Conservation (phyloP, 169 alveolate genomes). For the Miamiensis avidus region DNA sequence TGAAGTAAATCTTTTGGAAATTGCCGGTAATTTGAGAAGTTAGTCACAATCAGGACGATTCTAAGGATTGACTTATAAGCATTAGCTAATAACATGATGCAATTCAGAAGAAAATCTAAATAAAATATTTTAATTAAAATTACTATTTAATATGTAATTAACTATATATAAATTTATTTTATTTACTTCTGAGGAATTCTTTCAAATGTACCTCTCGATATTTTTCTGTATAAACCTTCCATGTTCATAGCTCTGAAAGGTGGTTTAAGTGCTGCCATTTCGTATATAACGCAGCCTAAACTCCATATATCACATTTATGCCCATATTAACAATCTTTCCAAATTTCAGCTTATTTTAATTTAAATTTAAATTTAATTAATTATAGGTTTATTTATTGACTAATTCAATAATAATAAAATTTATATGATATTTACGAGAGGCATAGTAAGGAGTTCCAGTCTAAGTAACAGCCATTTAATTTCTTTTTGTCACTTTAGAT, state of each 20-base stretch:
- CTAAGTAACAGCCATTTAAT: slow-evolving; percentile 48
- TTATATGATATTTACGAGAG: background rate
- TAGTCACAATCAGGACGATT: background rate
- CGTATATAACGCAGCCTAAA: slow-evolving; percentile 76
- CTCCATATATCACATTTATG: slow-evolving; percentile 75
- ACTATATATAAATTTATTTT: too few relatives aligned
- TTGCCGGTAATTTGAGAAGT: background rate
- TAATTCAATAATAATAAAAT: background rate
- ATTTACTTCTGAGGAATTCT: slow-evolving; percentile 50
- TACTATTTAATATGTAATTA: too few relatives aligned
- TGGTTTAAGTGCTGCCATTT: slow-evolving; percentile 71
- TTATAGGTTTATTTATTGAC: too few relatives aligned
- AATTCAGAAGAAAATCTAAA: background rate
- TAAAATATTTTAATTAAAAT: too few relatives aligned
- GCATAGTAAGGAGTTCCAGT: slow-evolving; percentile 70
- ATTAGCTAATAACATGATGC: too few relatives aligned
- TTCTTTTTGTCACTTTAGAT: slow-evolving; percentile 79
- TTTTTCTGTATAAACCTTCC: slow-evolving; percentile 75
- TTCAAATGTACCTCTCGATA: slow-evolving; percentile 66
- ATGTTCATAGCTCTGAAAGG: slow-evolving; percentile 78
- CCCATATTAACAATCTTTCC: slow-evolving; percentile 71
- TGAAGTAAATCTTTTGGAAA: background rate
- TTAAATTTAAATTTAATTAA: slow-evolving; percentile 1
- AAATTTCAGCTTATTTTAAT: slow-evolving; percentile 70
- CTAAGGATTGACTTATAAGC: background rate